Evolutionary conservation across 345 rosid genomes (phyloP).

Genomic region (Eutrema japonicum): DNA sequence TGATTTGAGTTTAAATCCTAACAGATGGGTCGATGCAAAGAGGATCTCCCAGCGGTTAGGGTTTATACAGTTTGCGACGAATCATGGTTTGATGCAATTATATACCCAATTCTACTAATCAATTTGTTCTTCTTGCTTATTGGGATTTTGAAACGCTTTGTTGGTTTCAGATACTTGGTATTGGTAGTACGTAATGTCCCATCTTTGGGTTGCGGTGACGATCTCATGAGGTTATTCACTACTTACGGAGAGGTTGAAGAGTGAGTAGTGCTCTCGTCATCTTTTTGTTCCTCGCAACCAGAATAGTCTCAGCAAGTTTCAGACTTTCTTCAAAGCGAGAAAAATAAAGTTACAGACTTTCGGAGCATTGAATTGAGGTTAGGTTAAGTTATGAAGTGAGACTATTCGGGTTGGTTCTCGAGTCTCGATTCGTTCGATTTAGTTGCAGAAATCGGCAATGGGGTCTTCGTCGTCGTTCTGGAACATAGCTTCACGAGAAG

Average conservation of each 20-base stretch:
- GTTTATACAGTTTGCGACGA: slow-evolving; percentile 91
- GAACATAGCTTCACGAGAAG: slow-evolving; percentile 39
- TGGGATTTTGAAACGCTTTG: slow-evolving; percentile 14
- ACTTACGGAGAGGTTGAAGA: slow-evolving; percentile 87
- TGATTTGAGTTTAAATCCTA: no score
- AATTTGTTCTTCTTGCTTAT: slow-evolving; percentile 1
- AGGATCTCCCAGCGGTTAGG: slow-evolving; percentile 68
- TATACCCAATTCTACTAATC: background rate
- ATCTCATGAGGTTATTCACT: slow-evolving; percentile 67
- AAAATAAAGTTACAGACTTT: background rate
- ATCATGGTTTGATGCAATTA: slow-evolving; percentile 51
- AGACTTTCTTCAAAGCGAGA: no score
- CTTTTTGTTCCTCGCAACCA: background rate
- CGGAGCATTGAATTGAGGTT: background rate
- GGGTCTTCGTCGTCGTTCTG: slow-evolving; percentile 36
- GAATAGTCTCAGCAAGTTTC: no score
- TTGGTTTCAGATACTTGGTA: slow-evolving; percentile 58
- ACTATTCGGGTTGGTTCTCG: background rate
- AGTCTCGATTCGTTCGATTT: background rate
- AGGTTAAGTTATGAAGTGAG: background rate
- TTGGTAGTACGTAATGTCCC: slow-evolving; percentile 88
- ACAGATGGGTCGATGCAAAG: slow-evolving; percentile 70
- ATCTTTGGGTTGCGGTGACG: slow-evolving; percentile 92
- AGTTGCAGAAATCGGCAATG: slow-evolving; percentile 14
- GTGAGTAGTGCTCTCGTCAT: slow-evolving; percentile 45